These are phyloP conservation scores for Dactylellina cionopaga DNA, from an alignment of 2,329 filamentous ascomycete species.

Conservation along the genomic window DNA sequence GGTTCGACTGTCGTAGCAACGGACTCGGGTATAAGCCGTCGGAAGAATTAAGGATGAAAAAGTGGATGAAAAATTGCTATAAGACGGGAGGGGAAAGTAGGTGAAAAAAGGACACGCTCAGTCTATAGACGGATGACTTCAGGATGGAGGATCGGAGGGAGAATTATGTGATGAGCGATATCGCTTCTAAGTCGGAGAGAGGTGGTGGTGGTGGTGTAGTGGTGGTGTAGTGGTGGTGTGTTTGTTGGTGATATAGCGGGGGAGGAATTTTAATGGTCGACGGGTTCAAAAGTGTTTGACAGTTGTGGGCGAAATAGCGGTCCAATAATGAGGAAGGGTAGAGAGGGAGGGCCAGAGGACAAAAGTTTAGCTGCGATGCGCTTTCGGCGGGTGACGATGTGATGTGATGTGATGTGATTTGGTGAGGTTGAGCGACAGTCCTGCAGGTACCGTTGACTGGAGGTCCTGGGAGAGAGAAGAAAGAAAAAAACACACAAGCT, in stretches of 20 bases:
- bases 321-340: constrained; percentile 7
- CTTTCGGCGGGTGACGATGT: too few species aligned
- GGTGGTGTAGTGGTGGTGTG: neutral
- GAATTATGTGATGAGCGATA: neutral
- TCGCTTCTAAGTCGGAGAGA: neutral
- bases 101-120: constrained; percentile 9
- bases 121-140: constrained; percentile 19
- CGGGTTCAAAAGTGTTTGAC: neutral
- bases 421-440: too few species aligned
- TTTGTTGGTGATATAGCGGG: neutral
- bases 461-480: too few species aligned
- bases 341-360: constrained; percentile 7
- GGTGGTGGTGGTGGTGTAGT: neutral
- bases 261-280: neutral
- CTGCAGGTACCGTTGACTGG: too few species aligned
- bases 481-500: constrained; percentile 7
- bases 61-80: too few species aligned
- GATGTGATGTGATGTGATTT: too few species aligned
- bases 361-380: too few species aligned
- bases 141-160: neutral
- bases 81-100: neutral
- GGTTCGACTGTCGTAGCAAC: constrained; percentile 2
- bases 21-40: constrained; percentile 10
- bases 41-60: neutral
- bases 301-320: neutral